Evolutionary conservation across 2,329 filamentous ascomycete genomes (phyloP), one percentile per base, ranked within the genome.

Genomic region (Huntiella moniliformis): DNA sequence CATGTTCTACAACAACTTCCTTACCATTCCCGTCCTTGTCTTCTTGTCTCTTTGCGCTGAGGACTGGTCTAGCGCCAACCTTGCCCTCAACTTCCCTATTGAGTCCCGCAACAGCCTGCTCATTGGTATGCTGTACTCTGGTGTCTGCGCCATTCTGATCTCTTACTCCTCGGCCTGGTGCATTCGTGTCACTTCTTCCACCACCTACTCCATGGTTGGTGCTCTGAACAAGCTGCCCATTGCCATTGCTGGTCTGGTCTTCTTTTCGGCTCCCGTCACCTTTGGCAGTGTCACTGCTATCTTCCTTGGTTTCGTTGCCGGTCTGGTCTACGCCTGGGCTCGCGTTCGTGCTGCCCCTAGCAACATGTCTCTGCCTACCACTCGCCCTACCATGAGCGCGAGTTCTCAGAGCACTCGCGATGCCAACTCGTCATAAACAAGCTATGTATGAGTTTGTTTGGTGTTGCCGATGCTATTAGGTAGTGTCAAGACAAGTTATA

Each of bases 151-250:
- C 43, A 87, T 96, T 57, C 94, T 95, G 66, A 98, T 98, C 63
- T 96, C 88, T n/a, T 98, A 98, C 72, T 92, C 86, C 58, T 95
- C 88, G 12, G 91, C 91, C 34, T 98, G 91, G 91, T 96, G 91
- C 60, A 92, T 98, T 52, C 87, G 91, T 54, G 83, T 94, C 53
- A 96, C 91, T 5, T 93, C 87, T 0, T 95, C 87, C 13, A 98
- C 91, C 6, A 98, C 91, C 2, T 98, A 96, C 69, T 93, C 84
- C 28, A 96, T 98, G 88, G 91, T 96, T 47, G 91, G 91, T 51
- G 85, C 88, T 13, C 71, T 98, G 57, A 98, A 98, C 73, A 98
- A 98, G 71, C 78, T 98, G 31, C 91, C 91, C 37, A 87, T 98
- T 55, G 91, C 91, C 46, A 62, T 98, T 53, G 88, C 81, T 52